Conservation (phyloP, 2,329 filamentous ascomycete genomes). For the Alternaria sp. region DNA sequence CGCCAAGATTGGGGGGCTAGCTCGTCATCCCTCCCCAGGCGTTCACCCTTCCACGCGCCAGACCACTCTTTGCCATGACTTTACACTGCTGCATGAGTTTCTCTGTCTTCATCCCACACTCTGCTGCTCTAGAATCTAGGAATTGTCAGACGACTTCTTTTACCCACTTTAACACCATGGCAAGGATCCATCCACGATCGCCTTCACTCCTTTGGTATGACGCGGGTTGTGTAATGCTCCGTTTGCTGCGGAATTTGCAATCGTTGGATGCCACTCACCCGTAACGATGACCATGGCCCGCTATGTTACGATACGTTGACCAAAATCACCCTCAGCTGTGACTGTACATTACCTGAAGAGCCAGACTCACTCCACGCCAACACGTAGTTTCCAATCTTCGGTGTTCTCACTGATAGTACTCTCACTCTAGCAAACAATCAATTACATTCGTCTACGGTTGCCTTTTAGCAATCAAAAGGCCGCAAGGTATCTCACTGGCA, state of each 20-base stretch:
- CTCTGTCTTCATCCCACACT: neutral
- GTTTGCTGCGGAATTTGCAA: neutral
- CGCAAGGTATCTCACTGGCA: neutral
- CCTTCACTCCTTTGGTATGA: neutral
- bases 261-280: neutral
- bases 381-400: neutral
- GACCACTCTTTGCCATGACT: neutral
- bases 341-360: neutral
- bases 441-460: neutral
- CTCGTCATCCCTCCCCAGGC: neutral
- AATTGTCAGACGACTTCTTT: neutral
- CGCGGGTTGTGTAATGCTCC: neutral
- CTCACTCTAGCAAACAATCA: neutral
- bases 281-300: neutral
- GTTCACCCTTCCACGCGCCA: neutral
- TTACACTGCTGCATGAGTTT: neutral
- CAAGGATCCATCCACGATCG: neutral
- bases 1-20: slow-evolving; percentile 10
- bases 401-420: neutral
- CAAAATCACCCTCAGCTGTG: neutral
- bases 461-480: neutral
- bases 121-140: neutral
- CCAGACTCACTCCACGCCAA: neutral
- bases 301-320: neutral
- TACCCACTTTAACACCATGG: neutral